Percentiles rank a stretch among this genome's conserved stretches.
phyloP scores from a whole-genome alignment of 495 filamentous ascomycete species.

The Apiosordaria backusii region DNA sequence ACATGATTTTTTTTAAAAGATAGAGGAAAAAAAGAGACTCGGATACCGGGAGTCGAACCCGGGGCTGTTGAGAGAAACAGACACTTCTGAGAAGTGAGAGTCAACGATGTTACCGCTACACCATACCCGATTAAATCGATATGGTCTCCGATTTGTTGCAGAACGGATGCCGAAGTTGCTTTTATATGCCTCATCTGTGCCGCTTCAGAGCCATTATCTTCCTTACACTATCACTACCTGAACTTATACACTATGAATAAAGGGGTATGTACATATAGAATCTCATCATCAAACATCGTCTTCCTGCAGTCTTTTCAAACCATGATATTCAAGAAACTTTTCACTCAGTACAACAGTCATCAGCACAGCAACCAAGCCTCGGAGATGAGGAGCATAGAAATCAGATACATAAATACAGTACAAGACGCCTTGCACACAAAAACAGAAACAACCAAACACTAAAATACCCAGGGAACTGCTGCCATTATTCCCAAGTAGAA shows the following conservation, averaged over 20 bases:
- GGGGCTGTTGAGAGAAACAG: slow-evolving; percentile 20
- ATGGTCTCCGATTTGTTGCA: slow-evolving; percentile 14
- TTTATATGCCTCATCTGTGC: neutral
- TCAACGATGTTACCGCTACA: slow-evolving; percentile 25
- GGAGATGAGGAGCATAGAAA: neutral
- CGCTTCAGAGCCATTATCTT: too few species aligned
- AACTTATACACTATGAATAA: too few species aligned
- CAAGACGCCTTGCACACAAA: neutral
- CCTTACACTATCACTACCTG: too few species aligned
- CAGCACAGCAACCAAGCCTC: neutral
- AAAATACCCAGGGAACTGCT: neutral
- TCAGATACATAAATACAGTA: neutral
- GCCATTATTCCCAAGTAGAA: neutral
- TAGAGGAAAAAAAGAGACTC: slow-evolving; percentile 11
- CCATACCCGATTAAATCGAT: slow-evolving; percentile 21
- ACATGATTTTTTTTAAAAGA: neutral
- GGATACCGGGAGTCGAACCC: slow-evolving; percentile 22
- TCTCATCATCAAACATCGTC: neutral
- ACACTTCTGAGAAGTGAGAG: slow-evolving; percentile 19
- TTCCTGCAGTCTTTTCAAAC: neutral
- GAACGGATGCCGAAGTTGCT: accelerated
- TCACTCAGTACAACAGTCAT: neutral
- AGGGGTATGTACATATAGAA: too few species aligned
- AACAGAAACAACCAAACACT: neutral
- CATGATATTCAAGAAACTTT: neutral